Evolutionary conservation across 2,329 filamentous ascomycete genomes (phyloP).

Genomic region (Samsoniella hepiali): DNA sequence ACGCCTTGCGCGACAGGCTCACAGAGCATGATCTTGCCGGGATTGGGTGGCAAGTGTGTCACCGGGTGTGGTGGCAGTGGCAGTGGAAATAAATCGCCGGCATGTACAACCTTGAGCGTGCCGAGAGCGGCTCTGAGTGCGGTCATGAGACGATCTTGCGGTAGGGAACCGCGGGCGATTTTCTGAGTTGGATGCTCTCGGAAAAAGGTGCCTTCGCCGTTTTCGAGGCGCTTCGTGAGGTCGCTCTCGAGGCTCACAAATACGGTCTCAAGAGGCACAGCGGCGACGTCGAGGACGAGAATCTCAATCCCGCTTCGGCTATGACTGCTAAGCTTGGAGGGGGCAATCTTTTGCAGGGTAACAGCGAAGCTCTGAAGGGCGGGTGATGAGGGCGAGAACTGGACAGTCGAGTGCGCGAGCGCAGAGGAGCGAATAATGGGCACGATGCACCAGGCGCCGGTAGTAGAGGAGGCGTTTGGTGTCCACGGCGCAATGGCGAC

Average conservation of each 20-base stretch:
- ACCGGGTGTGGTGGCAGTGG: slow-evolving; percentile 81
- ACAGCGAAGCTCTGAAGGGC: slow-evolving; percentile 78
- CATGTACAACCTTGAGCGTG: slow-evolving; percentile 72
- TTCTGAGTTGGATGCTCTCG: slow-evolving; percentile 51
- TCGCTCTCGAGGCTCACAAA: slow-evolving; percentile 84
- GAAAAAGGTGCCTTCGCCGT: slow-evolving; percentile 79
- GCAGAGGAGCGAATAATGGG: slow-evolving; percentile 65
- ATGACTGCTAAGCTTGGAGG: slow-evolving; percentile 69
- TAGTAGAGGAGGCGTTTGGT: slow-evolving; percentile 55
- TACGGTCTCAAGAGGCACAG: slow-evolving; percentile 76
- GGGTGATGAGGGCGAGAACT: slow-evolving; percentile 69
- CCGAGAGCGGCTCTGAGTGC: slow-evolving; percentile 73
- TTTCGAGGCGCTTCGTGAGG: slow-evolving; percentile 73
- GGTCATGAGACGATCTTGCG: slow-evolving; percentile 58
- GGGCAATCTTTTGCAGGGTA: slow-evolving; percentile 67
- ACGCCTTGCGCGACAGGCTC: slow-evolving; percentile 91
- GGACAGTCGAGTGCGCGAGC: slow-evolving; percentile 72
- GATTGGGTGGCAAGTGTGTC: slow-evolving; percentile 78
- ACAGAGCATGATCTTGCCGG: slow-evolving; percentile 86
- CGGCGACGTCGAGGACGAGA: slow-evolving; percentile 73
- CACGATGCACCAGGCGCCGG: slow-evolving; percentile 79
- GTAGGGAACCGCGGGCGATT: slow-evolving; percentile 34
- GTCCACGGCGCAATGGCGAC: slow-evolving; percentile 74
- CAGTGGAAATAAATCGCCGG: slow-evolving; percentile 74
- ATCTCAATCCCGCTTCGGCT: slow-evolving; percentile 80